These are phyloP conservation scores for Venturia nashicola DNA, from an alignment of 2,329 filamentous ascomycete species.

Conservation along the genomic window DNA sequence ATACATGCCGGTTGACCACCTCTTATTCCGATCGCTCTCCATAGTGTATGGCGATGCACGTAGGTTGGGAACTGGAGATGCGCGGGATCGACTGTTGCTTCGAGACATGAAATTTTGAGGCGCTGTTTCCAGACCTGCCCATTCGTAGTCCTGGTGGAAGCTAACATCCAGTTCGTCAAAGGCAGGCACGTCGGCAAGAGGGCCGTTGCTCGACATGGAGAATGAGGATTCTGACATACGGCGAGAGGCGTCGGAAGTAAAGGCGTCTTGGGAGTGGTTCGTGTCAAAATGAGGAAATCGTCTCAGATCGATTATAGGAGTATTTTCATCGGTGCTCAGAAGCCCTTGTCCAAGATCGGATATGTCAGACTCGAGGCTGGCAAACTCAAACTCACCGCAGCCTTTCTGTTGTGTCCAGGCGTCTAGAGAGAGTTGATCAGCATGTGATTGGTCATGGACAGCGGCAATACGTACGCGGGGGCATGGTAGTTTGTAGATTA, in stretches of 20 bases:
- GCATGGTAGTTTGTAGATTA: constrained; percentile 5
- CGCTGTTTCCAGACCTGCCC: constrained; percentile 52
- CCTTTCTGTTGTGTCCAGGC: constrained; percentile 25
- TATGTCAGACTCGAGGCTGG: constrained; percentile 26
- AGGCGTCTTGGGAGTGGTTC: constrained; percentile 20
- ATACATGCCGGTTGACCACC: constrained; percentile 69
- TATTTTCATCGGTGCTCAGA: constrained; percentile 27
- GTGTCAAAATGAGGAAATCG: constrained; percentile 20
- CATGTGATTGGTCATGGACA: background rate
- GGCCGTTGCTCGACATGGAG: constrained; percentile 51
- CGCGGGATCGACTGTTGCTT: constrained; percentile 53
- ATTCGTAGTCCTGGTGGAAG: constrained; percentile 42
- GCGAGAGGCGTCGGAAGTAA: constrained; percentile 40
- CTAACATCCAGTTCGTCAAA: constrained; percentile 63
- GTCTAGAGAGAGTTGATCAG: constrained; percentile 13
- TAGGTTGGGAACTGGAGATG: constrained; percentile 58
- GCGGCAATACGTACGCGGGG: background rate
- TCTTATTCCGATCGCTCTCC: constrained; percentile 54
- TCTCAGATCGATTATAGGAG: constrained; percentile 27
- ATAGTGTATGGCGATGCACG: constrained; percentile 60
- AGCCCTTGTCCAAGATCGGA: constrained; percentile 24
- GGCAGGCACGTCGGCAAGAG: constrained; percentile 54
- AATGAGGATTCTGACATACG: constrained; percentile 64
- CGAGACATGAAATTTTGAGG: constrained; percentile 55
- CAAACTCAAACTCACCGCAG: constrained; percentile 25